A percentile compares a stretch with the other conserved stretches of the same genome.
phyloP scores from a whole-genome alignment of 2,329 filamentous ascomycete genomes.

The Aspergillus ustus region DNA sequence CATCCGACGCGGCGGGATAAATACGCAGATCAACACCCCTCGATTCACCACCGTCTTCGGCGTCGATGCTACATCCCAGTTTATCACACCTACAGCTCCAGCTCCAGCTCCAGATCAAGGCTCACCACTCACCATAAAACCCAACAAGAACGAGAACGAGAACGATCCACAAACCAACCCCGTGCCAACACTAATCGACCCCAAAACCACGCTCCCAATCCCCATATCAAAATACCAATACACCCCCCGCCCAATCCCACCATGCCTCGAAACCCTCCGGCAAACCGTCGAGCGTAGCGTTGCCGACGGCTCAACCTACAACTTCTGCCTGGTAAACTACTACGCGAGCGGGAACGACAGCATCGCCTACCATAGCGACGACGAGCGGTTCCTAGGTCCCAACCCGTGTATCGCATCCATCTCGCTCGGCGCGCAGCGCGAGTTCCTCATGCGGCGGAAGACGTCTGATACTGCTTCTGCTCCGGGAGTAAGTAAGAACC shows the following conservation, averaged over 20 bases:
- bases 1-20: conserved; percentile 67
- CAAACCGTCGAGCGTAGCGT: conserved; percentile 68
- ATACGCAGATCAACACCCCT: conserved; percentile 66
- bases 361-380: conserved; percentile 79
- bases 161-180: neutral
- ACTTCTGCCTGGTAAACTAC: conserved; percentile 83
- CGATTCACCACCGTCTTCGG: conserved; percentile 67
- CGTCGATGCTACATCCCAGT: conserved; percentile 66
- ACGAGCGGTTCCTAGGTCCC: conserved; percentile 74
- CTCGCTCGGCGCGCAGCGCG: conserved; percentile 71
- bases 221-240: conserved; percentile 60
- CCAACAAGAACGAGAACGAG: too few relatives aligned
- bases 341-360: conserved; percentile 78
- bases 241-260: conserved; percentile 70
- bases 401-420: conserved; percentile 76
- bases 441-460: conserved; percentile 82
- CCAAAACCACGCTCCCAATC: conserved; percentile 47
- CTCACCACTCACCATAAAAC: neutral
- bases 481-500: conserved; percentile 32
- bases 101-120: neutral
- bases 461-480: conserved; percentile 43
- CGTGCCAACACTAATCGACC: conserved; percentile 41
- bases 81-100: conserved; percentile 38
- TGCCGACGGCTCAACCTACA: conserved; percentile 63
- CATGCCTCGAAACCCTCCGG: conserved; percentile 69